Percentiles rank a stretch among this genome's conserved stretches.
Evolutionary conservation across 306 rosid species (phyloP).

Genomic region (Pterocarpus santalinus): DNA sequence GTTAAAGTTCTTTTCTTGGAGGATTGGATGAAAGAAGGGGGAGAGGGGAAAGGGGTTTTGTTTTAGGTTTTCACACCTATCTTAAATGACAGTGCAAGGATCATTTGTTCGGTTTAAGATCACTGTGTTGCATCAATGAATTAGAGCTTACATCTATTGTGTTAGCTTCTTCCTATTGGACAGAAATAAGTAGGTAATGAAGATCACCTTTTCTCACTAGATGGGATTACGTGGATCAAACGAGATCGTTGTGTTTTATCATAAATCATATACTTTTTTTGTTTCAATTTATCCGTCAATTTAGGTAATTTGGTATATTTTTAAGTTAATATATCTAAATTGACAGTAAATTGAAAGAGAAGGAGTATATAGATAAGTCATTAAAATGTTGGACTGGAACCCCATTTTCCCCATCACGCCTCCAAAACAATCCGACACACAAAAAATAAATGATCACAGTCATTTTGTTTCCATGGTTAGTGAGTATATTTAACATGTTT

Average conservation of each 20-base stretch:
- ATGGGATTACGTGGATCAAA: neutral
- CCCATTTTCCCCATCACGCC: too few relatives aligned
- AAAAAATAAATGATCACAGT: too few relatives aligned
- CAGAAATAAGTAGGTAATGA: neutral
- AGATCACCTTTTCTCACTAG: neutral
- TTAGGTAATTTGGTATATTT: too few relatives aligned
- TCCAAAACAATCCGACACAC: too few relatives aligned
- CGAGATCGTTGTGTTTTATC: neutral
- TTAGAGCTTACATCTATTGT: slow-evolving; percentile 9
- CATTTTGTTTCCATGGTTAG: too few relatives aligned
- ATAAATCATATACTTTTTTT: neutral
- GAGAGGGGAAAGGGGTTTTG: neutral
- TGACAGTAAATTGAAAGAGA: too few relatives aligned
- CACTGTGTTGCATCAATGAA: slow-evolving; percentile 34
- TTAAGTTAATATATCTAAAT: too few relatives aligned
- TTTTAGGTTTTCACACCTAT: slow-evolving; percentile 4
- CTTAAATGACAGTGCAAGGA: slow-evolving; percentile 32
- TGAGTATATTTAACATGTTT: too few relatives aligned
- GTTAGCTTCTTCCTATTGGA: neutral
- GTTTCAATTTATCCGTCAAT: too few relatives aligned
- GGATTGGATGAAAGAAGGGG: neutral
- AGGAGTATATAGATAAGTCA: neutral
- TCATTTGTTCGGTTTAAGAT: neutral
- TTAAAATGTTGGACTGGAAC: too few relatives aligned
- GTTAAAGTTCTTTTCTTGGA: neutral